These are phyloP conservation scores for Pythium periplocum DNA, from an alignment of 352 stramenopile genomes.

Conservation along the genomic window DNA sequence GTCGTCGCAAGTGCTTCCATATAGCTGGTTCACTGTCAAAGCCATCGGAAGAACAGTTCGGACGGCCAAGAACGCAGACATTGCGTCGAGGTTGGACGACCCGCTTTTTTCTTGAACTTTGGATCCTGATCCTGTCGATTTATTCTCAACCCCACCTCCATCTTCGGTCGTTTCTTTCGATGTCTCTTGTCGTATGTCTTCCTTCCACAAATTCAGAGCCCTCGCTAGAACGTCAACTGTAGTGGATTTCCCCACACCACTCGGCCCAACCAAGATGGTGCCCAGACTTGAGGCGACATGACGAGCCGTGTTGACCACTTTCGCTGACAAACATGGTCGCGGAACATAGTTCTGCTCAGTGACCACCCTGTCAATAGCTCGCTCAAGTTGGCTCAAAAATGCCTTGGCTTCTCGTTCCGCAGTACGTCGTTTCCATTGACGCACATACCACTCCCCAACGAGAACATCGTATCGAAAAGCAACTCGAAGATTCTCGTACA, in stretches of 20 bases:
- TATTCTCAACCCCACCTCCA: too few species aligned
- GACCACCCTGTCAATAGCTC: constrained; percentile 8
- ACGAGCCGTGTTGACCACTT: constrained; percentile 2
- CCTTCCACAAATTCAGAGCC: constrained; percentile 15
- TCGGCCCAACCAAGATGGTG: constrained; percentile 13
- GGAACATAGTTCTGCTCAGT: constrained; percentile 14
- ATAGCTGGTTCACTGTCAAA: constrained; percentile 14
- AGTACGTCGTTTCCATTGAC: constrained; percentile 13
- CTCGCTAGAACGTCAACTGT: constrained; percentile 6
- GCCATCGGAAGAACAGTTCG: constrained; percentile 16
- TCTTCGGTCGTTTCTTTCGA: too few species aligned
- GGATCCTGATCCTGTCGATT: too few species aligned
- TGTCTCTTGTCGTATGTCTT: background rate
- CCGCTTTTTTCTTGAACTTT: background rate
- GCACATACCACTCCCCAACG: constrained; percentile 16
- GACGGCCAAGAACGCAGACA: constrained; percentile 7
- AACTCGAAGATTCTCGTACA: background rate
- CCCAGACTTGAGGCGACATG: constrained; percentile 7
- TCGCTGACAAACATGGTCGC: constrained; percentile 6
- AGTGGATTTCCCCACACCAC: constrained; percentile 15
- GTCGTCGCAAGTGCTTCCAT: constrained; percentile 15
- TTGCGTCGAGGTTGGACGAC: background rate
- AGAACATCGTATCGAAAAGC: constrained; percentile 12
- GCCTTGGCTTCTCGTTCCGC: background rate
- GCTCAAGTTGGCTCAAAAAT: background rate